Evolutionary conservation across 768 basidiomycete species (phyloP), one percentile per base, ranked within the genome.

Genomic region (Mycena sanguinolenta): DNA sequence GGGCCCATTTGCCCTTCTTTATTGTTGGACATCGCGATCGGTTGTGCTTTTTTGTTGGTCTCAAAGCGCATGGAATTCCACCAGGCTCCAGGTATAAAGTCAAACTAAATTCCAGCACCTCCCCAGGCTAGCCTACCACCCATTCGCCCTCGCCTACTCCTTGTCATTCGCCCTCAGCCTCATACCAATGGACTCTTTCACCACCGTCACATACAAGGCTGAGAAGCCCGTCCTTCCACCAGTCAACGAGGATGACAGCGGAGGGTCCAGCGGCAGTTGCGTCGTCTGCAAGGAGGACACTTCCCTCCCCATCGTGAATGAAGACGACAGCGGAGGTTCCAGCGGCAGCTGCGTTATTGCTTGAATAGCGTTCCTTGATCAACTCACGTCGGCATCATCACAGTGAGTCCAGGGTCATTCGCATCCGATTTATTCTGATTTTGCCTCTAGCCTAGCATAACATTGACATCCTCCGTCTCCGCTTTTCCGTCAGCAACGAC

Each of bases 171-270:
- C n/a, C n/a, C n/a, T n/a, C n/a, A n/a, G n/a, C n/a, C 46, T 19
- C 67, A 58, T 38, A 60, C 58, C 52, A 68, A 69, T 69, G 67
- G 67, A 69, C 61, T 34, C 67, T 49, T 69, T 69, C 67, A 50
- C n/a, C 49, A 13, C 49, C 25, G 14, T 19, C 23, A 12, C 49
- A 4, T 5, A 9, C 10, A 50, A 50, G 49, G 12, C 23, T 13
- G 49, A 50, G 49, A 25, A 50, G 4, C 12, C 27, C 49, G 49
- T 50, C 49, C 49, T 50, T 13, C 49, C 49, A 10, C 49, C 49
- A 23, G 25, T 27, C 23, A 50, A 50, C 49, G 49, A 50, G 23
- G 49, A 50, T 25, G 23, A 13, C 49, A 19, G 23, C 25, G 14
- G 17, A 12, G 49, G 49, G 3, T 25, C 49, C 49, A 50, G 49